Evolutionary conservation across 306 rosid species (phyloP).

Genomic region (Cyclanthera cordifolia): DNA sequence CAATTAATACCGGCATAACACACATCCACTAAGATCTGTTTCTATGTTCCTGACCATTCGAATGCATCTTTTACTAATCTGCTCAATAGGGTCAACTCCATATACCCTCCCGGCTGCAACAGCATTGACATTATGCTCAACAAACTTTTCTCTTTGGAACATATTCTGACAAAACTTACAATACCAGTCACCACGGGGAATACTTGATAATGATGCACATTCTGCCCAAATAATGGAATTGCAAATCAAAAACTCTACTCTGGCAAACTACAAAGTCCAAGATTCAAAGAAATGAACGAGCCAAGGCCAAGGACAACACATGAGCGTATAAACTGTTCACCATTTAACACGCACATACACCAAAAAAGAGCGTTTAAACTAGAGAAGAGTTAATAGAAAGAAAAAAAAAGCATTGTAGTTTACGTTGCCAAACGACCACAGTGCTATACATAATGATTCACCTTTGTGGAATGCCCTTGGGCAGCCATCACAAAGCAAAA

Average conservation of each 20-base stretch:
- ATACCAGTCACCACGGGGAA: constrained; percentile 81
- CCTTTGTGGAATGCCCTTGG: constrained; percentile 98
- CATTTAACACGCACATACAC: background rate
- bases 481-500: constrained; percentile 93
- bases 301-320: background rate
- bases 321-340: background rate
- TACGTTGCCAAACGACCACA: background rate
- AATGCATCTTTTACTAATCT: constrained; percentile 76
- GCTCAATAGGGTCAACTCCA: constrained; percentile 85
- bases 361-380: background rate
- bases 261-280: constrained; percentile 1
- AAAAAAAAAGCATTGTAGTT: background rate
- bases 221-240: constrained; percentile 44
- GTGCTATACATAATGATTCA: constrained; percentile 21
- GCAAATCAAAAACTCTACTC: constrained; percentile 9
- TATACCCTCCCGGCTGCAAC: constrained; percentile 83
- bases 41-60: constrained; percentile 77
- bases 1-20: constrained; percentile 68
- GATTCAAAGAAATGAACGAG: background rate
- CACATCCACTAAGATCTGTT: constrained; percentile 82
- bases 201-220: constrained; percentile 65
- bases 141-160: constrained; percentile 56
- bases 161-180: constrained; percentile 77
- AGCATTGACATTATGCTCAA: constrained; percentile 58
- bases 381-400: background rate